phyloP scores from a whole-genome alignment of 768 basidiomycete species.

The Auriscalpium microsporum region DNA sequence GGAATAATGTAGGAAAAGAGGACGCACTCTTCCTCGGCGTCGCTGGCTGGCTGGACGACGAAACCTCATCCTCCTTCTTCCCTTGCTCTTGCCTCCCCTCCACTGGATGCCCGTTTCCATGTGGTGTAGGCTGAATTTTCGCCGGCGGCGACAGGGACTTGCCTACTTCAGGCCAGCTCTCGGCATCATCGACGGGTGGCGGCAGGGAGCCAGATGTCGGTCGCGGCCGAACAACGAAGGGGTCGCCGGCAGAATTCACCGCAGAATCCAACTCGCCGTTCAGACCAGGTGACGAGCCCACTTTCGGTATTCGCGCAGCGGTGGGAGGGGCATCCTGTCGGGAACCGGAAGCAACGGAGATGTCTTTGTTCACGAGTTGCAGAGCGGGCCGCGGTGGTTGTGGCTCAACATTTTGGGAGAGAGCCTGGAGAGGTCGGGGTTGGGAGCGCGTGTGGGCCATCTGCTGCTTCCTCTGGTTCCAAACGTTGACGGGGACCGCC shows the following conservation, averaged over 20 bases:
- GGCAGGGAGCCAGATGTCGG: slow-evolving; percentile 22
- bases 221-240: slow-evolving; percentile 36
- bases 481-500: slow-evolving; percentile 28
- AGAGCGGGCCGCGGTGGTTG: background rate
- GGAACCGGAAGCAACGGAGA: background rate
- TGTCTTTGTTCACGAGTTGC: background rate
- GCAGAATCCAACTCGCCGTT: slow-evolving; percentile 4
- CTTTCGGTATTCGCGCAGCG: slow-evolving; percentile 2
- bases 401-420: slow-evolving; percentile 3
- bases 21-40: slow-evolving; percentile 31
- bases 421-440: slow-evolving; percentile 12
- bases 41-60: slow-evolving; percentile 20
- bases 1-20: background rate
- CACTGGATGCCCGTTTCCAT: slow-evolving; percentile 3
- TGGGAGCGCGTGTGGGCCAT: slow-evolving; percentile 24
- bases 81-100: slow-evolving; percentile 16
- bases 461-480: slow-evolving; percentile 36
- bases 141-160: slow-evolving; percentile 18
- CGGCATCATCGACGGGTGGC: slow-evolving; percentile 26
- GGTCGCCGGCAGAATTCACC: slow-evolving; percentile 26
- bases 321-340: background rate
- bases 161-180: slow-evolving; percentile 40
- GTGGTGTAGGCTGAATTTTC: slow-evolving; percentile 8
- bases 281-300: background rate
- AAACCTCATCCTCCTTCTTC: slow-evolving; percentile 16